Evolutionary conservation across 192 early-diverging fungal species (phyloP).

Genomic region (Entomortierella lignicola): DNA sequence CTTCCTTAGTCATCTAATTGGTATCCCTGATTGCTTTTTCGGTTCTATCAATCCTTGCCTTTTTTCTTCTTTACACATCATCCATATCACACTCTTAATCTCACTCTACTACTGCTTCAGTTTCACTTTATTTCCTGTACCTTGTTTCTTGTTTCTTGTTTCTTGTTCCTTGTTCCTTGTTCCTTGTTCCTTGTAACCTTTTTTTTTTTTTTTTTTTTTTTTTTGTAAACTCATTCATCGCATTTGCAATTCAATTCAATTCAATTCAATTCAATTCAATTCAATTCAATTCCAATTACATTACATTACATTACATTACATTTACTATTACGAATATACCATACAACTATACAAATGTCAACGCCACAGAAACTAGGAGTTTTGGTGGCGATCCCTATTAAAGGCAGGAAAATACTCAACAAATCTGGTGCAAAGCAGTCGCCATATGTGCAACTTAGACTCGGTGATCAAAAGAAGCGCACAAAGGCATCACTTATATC

Average conservation of each 20-base stretch:
- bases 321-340: background rate
- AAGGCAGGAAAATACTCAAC: slow-evolving; percentile 45
- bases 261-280: too few species aligned
- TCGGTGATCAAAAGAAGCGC: slow-evolving; percentile 43
- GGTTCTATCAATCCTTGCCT: too few species aligned
- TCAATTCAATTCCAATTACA: too few species aligned
- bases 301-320: too few species aligned
- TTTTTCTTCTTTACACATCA: background rate
- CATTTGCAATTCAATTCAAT: too few species aligned
- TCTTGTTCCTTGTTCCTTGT: background rate
- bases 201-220: too few species aligned
- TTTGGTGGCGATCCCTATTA: slow-evolving; percentile 49
- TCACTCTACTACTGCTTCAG: background rate
- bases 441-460: slow-evolving; percentile 41
- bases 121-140: background rate
- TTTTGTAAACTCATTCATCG: too few species aligned
- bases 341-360: background rate
- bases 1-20: too few species aligned
- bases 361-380: slow-evolving; percentile 34
- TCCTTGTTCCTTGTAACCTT: background rate
- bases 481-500: slow-evolving; percentile 49
- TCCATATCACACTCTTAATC: background rate
- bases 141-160: background rate
- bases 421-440: slow-evolving; percentile 39
- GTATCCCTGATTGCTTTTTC: too few species aligned